phyloP scores from a whole-genome alignment of 2,329 filamentous ascomycete genomes.

The Aspergillus quadricinctus region DNA sequence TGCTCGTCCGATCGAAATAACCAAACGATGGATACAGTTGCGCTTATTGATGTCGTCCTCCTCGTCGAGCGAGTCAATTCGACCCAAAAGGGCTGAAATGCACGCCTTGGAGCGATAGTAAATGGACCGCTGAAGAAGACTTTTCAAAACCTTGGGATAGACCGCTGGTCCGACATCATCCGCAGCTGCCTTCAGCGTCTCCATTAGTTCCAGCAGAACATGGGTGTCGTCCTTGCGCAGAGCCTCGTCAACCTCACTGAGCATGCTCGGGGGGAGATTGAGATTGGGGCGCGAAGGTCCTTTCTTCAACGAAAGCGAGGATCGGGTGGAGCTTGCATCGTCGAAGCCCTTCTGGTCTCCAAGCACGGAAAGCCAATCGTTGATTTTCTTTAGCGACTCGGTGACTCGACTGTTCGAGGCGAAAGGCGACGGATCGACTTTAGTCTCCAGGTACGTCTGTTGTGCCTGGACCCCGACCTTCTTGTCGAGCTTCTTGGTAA shows the following conservation, averaged over 20 bases:
- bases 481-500: constrained; percentile 98
- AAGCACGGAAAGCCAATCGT: constrained; percentile 83
- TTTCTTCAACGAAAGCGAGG: constrained; percentile 67
- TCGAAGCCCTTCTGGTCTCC: constrained; percentile 73
- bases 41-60: constrained; percentile 89
- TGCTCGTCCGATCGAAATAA: constrained; percentile 84
- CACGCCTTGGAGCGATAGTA: constrained; percentile 69
- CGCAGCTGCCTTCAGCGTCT: constrained; percentile 53
- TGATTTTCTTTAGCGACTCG: constrained; percentile 64
- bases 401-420: constrained; percentile 65
- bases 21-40: constrained; percentile 86
- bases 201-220: constrained; percentile 48
- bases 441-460: constrained; percentile 80
- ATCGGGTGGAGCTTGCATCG: constrained; percentile 67
- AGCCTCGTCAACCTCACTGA: constrained; percentile 39
- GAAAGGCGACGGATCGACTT: constrained; percentile 85
- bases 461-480: constrained; percentile 77
- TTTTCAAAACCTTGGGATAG: constrained; percentile 56
- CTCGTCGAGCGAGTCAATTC: constrained; percentile 71
- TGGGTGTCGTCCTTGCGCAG: constrained; percentile 39
- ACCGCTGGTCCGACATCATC: constrained; percentile 59
- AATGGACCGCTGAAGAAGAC: constrained; percentile 48
- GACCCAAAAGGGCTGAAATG: constrained; percentile 65
- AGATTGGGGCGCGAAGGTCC: constrained; percentile 71
- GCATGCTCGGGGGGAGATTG: constrained; percentile 60